Base-by-base conservation (phyloP, 2,329 filamentous ascomycete species). In the Coniochaeta hoffmannii region DNA sequence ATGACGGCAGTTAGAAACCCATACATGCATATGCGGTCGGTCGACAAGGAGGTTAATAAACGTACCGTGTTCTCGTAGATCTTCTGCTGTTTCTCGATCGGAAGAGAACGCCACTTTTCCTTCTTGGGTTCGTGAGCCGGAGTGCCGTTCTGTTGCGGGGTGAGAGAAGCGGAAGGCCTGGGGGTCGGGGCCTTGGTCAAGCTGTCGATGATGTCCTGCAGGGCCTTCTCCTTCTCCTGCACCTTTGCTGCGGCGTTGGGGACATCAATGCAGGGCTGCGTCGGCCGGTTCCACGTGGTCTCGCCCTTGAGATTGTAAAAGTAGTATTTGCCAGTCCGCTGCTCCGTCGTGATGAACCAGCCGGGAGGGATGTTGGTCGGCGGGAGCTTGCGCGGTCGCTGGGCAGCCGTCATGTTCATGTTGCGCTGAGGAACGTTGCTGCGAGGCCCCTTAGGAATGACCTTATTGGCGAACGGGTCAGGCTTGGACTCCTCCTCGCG, bases 31-130 rank as follows among this genome's bases (percentile, higher is more conserved):
- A 59, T 19, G 24, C 34, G 11, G 22, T 35, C 32, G 17, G 8
- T 22, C 7, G 22, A 50, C 30, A 49, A 36, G 26, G 34, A 15
- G 54, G 52, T 17, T 17, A 6, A n/a, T 54, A 7, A 28, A 76
- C 89, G 69, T 78, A 95, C 90, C 53, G 91, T 96, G 66, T 92
- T 92, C 70, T 97, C 92, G 65, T 97, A 97, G 2, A 96, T 79
- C 74, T 90, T 96, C 82, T 91, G 95, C 71, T 94, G 90, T 72
- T 97, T 97, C 61, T 97, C 92, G 62, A 85, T 69, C 1, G 86
- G 77, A 31, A 86, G 69, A 57, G 78, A 80, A 55, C 83, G 80
- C 88, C 88, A 91, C 67, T 87, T 89, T 50, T 90, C 86, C 63
- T 79, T 78, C 62, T 82, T 86, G 6, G 77, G 77, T 69, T 87